Conservation (phyloP, 108 stramenopile species). For the Conticribra guillardii region DNA sequence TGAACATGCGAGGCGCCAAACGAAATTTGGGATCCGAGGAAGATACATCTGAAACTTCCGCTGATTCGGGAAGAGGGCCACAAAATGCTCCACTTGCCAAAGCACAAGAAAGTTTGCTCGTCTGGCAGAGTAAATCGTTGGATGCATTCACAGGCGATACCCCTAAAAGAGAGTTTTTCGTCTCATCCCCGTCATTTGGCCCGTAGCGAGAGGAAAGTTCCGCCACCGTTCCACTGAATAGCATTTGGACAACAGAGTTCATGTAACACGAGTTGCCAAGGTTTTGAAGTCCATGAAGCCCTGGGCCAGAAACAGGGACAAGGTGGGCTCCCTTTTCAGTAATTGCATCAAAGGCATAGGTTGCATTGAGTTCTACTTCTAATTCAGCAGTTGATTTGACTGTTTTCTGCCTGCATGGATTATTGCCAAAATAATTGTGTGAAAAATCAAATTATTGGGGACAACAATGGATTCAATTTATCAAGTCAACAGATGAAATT, state of each 20-base stretch:
- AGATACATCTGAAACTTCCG: slow-evolving; percentile 40
- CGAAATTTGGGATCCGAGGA: slow-evolving; percentile 75
- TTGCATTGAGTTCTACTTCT: slow-evolving; percentile 96
- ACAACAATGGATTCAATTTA: background rate
- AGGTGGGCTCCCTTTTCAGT: slow-evolving; percentile 92
- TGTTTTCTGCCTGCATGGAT: slow-evolving; percentile 81
- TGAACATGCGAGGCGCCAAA: slow-evolving; percentile 96
- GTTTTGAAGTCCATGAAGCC: slow-evolving; percentile 94
- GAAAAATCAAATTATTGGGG: background rate
- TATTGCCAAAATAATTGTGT: background rate
- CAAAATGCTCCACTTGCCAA: slow-evolving; percentile 81
- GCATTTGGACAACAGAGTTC: slow-evolving; percentile 90
- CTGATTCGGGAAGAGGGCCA: slow-evolving; percentile 39
- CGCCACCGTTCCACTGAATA: slow-evolving; percentile 71
- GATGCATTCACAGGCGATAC: slow-evolving; percentile 61
- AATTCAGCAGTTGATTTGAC: slow-evolving; percentile 97
- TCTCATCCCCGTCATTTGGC: slow-evolving; percentile 35
- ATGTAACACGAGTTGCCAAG: slow-evolving; percentile 98
- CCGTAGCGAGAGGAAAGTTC: slow-evolving; percentile 86
- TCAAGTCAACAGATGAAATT: background rate
- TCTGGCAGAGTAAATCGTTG: slow-evolving; percentile 73
- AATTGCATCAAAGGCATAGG: slow-evolving; percentile 92
- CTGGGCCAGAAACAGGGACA: slow-evolving; percentile 85
- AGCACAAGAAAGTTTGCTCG: slow-evolving; percentile 74
- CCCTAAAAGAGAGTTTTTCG: slow-evolving; percentile 45